Evolutionary conservation across 2,329 filamentous ascomycete genomes (phyloP), one percentile per base, ranked within the genome.

Genomic region (Paraconiothyrium sp.): DNA sequence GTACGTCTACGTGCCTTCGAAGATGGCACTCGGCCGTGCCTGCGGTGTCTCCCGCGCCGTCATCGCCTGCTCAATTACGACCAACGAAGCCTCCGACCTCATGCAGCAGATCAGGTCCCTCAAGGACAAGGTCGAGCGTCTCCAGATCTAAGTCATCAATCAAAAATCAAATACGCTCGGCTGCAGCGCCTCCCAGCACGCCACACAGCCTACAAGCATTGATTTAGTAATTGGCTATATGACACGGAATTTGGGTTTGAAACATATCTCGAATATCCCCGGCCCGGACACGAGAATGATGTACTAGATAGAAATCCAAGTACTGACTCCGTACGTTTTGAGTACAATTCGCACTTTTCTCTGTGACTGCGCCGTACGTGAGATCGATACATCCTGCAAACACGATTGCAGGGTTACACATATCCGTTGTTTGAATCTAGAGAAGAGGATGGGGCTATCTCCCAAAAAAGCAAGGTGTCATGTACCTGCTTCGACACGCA

Each of bases 61-160:
- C 16, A 52, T 54, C 16, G 43, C 52, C 20, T 46, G 22, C 39
- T 90, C 86, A 75, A 97, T 98, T 82, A 97, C 93, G 70, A 93
- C 91, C 60, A 81, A 81, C 70, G 78, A 80, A 62, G 78, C 76
- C 37, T 72, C 81, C 75, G 94, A 97, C 81, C 85, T 98, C 63
- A 92, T 90, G 80, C 87, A 88, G 75, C 93, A 96, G 85, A 97
- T 98, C 81, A 88, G 91, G 73, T 86, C 89, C 68, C 85, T 97
- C 76, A 96, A 94, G 86, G 92, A 96, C 82, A 96, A 97, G 89
- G 92, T 98, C 59, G 94, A 98, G 87, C 88, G 94, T 73, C 87
- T 97, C 71, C 93, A 94, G 85, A 97, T 97, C 83, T 97, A 82
- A 63, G 35, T 14, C 16, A 10, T 10, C 3, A 32, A 11, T 8